Conservation (phyloP, 2,329 filamentous ascomycete species). For the Conoideocrella luteorostrata region DNA sequence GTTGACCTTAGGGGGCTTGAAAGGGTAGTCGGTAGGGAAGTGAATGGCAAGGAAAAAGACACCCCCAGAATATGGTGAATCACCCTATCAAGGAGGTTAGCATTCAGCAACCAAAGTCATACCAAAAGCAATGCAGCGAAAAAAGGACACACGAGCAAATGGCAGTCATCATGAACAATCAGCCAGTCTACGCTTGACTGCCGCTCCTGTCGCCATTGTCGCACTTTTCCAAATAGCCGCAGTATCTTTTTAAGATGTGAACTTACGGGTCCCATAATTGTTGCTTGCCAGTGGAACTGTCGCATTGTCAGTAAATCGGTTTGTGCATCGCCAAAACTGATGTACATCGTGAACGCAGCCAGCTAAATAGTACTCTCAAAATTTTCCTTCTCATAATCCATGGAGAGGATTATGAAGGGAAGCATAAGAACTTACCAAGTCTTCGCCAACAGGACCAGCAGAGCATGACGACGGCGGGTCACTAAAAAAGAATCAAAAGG, state of each 20-base stretch:
- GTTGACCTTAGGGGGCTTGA: slow-evolving; percentile 99
- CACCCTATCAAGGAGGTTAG: slow-evolving; percentile 54
- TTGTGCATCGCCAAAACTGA: too few relatives aligned
- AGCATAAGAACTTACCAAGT: slow-evolving; percentile 73
- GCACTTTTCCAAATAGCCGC: too few relatives aligned
- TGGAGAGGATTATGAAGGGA: background rate
- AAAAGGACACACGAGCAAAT: background rate
- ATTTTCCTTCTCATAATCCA: too few relatives aligned
- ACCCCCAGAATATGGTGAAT: slow-evolving; percentile 95
- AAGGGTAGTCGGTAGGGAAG: slow-evolving; percentile 99
- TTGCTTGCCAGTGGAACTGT: slow-evolving; percentile 99
- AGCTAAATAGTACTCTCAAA: too few relatives aligned
- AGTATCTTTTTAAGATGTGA: slow-evolving; percentile 12
- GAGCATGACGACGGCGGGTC: slow-evolving; percentile 98
- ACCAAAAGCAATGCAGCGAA: background rate
- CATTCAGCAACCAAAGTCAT: background rate
- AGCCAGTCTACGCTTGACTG: too few relatives aligned
- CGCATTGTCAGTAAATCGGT: slow-evolving; percentile 21
- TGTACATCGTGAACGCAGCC: too few relatives aligned
- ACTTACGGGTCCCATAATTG: slow-evolving; percentile 98
- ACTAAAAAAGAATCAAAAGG: slow-evolving; percentile 42
- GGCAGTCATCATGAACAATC: background rate
- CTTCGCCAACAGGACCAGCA: slow-evolving; percentile 92
- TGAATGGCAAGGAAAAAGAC: slow-evolving; percentile 99
- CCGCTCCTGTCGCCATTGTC: too few relatives aligned